Conservation (phyloP, 1,284 basidiomycete genomes). For the Thelephora terrestris region DNA sequence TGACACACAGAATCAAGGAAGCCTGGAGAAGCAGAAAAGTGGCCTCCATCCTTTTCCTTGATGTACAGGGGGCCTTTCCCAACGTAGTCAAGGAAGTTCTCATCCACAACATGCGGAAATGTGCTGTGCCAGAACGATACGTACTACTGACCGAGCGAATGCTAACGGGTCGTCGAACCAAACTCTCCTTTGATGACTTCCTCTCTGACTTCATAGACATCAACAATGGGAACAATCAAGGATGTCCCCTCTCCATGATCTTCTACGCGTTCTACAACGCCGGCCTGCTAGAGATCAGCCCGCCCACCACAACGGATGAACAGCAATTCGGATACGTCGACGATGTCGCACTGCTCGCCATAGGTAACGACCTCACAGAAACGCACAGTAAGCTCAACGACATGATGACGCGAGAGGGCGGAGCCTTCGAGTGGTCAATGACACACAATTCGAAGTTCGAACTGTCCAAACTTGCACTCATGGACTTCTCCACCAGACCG, state of each 20-base stretch:
- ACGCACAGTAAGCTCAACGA: slow-evolving; percentile 10
- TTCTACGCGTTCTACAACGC: slow-evolving; percentile 26
- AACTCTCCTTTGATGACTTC: slow-evolving; percentile 22
- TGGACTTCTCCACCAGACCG: neutral
- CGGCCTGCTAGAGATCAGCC: slow-evolving; percentile 14
- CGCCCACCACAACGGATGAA: slow-evolving; percentile 9
- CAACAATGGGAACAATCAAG: slow-evolving; percentile 23
- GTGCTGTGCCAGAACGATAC: slow-evolving; percentile 17
- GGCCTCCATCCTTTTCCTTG: slow-evolving; percentile 25
- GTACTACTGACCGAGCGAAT: slow-evolving; percentile 1
- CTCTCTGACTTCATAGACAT: slow-evolving; percentile 16
- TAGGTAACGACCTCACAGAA: slow-evolving; percentile 9
- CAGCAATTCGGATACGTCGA: slow-evolving; percentile 21
- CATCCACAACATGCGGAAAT: slow-evolving; percentile 21
- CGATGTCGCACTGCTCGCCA: slow-evolving; percentile 13
- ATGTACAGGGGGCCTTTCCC: slow-evolving; percentile 32
- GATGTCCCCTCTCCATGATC: slow-evolving; percentile 24
- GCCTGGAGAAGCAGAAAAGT: slow-evolving; percentile 25
- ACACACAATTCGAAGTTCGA: slow-evolving; percentile 17
- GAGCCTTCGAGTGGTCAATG: slow-evolving; percentile 15
- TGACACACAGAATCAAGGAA: slow-evolving; percentile 22
- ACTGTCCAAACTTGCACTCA: neutral
- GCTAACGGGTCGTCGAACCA: slow-evolving; percentile 16
- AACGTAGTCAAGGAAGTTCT: slow-evolving; percentile 21
- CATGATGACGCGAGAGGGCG: slow-evolving; percentile 13